These are phyloP conservation scores for Kondoa subrosea DNA, from an alignment of 768 basidiomycete species.

Conservation along the genomic window DNA sequence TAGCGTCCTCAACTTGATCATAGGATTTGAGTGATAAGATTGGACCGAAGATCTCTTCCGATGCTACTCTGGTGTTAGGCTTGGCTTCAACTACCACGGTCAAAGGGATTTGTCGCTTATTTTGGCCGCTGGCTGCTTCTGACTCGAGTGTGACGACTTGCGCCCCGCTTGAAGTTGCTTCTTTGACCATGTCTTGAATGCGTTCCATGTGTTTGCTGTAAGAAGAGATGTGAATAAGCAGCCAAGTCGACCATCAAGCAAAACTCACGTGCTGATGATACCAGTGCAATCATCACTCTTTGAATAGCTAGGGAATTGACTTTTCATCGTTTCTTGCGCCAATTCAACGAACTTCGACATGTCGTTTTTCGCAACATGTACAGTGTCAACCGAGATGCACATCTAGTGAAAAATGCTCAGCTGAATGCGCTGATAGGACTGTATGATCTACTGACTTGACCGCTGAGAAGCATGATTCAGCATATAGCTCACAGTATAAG, in stretches of 20 bases:
- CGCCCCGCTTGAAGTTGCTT: neutral
- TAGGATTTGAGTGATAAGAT: neutral
- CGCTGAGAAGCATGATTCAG: too few relatives aligned
- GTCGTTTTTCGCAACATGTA: neutral
- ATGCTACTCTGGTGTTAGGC: neutral
- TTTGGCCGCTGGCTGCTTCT: neutral
- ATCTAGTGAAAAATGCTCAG: neutral
- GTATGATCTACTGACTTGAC: neutral
- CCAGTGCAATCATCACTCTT: neutral
- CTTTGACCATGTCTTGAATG: neutral
- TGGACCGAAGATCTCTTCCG: conserved; percentile 8
- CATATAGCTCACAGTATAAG: too few relatives aligned
- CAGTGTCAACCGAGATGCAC: neutral
- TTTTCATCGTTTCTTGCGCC: neutral
- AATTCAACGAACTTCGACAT: neutral
- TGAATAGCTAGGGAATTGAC: neutral
- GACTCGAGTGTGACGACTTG: neutral
- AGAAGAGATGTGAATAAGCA: too few relatives aligned
- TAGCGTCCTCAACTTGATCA: neutral
- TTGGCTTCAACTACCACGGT: neutral
- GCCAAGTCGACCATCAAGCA: too few relatives aligned
- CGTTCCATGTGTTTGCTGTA: neutral
- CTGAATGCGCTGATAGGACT: neutral
- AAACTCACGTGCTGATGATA: neutral
- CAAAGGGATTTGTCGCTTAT: conserved; percentile 1